Percentiles rank a stretch among this genome's conserved stretches.
Evolutionary conservation across 2,329 filamentous ascomycete species (phyloP).

Genomic region (Monilinia vaccinii-corymbosi): DNA sequence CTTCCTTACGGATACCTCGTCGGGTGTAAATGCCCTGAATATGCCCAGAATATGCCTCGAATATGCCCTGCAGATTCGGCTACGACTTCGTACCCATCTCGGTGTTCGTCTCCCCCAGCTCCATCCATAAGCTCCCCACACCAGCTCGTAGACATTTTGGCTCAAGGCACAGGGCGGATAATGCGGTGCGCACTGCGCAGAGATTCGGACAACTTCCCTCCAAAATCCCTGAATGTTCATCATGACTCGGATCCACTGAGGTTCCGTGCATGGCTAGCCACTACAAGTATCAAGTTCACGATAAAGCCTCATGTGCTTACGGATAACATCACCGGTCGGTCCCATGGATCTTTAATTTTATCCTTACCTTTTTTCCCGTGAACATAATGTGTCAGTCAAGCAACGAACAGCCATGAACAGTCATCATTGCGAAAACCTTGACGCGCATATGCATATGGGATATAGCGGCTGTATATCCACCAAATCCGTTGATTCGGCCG

Average conservation of each 20-base stretch:
- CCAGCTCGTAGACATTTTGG: background rate
- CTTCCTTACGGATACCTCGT: background rate
- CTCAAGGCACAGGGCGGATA: background rate
- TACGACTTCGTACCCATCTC: background rate
- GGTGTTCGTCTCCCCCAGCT: background rate
- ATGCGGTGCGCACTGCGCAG: background rate
- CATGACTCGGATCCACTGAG: background rate
- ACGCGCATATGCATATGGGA: background rate
- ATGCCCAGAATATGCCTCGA: background rate
- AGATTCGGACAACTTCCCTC: background rate
- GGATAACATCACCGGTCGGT: background rate
- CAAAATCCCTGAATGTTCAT: background rate
- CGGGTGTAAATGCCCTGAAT: background rate
- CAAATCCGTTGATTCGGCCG: background rate
- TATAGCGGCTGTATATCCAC: background rate
- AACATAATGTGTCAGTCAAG: too few relatives aligned
- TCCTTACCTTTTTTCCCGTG: background rate
- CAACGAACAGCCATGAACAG: background rate
- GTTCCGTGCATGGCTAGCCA: background rate
- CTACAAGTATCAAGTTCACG: background rate
- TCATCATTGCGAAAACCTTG: background rate
- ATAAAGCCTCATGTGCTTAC: background rate
- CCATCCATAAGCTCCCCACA: background rate
- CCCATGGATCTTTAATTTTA: background rate
- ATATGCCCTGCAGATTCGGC: background rate